Evolutionary conservation across 495 filamentous ascomycete genomes (phyloP), one percentile per base, ranked within the genome.

Genomic region (Parachaetomium inaequale): DNA sequence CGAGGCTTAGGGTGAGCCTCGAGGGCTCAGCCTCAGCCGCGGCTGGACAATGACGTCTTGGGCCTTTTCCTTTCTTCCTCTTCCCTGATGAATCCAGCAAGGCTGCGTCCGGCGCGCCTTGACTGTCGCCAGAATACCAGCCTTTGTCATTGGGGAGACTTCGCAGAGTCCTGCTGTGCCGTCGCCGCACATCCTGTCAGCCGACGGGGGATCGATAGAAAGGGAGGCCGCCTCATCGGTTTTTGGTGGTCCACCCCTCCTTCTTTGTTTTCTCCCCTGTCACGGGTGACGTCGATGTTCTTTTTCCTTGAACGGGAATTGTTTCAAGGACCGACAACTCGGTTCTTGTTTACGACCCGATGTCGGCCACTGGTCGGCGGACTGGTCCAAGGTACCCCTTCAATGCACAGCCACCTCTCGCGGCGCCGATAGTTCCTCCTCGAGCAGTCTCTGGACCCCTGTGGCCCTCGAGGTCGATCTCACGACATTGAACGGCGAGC

Each of bases 1-100:
- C 49, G 31, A 23, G 25, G n/a, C 28, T 31, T 55, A 6, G 5
- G 5, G 5, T 55, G 23, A 32, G 50, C 50, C 49, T 53, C 50
- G 31, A 53, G 29, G 34, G 50, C 53, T 42, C 53, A 55, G 53
- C 53, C 53, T 43, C 53, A 55, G 53, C 53, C 53, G 25, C 53
- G 53, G 53, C 53, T 55, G 53, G 36, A 38, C 47, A 17, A 4
- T n/a, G 14, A 32, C 49, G 12, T 32, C 28, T 29, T 29, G 23
- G 25, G 25, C 46, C 10, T 49, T 28, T 12, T 49, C 25, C 25
- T 23, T 49, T 29, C 8, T 15, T 14, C 25, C 46, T 29, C 25
- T 49, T 29, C 28, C 7, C 25, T 8, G 34, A 25, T 36, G 8
- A 36, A 17, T 17, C 21, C 21, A 10, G 17, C 32, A 11, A 42